Base-by-base conservation (phyloP, 139 green algal species). In the Chlorella sp. region DNA sequence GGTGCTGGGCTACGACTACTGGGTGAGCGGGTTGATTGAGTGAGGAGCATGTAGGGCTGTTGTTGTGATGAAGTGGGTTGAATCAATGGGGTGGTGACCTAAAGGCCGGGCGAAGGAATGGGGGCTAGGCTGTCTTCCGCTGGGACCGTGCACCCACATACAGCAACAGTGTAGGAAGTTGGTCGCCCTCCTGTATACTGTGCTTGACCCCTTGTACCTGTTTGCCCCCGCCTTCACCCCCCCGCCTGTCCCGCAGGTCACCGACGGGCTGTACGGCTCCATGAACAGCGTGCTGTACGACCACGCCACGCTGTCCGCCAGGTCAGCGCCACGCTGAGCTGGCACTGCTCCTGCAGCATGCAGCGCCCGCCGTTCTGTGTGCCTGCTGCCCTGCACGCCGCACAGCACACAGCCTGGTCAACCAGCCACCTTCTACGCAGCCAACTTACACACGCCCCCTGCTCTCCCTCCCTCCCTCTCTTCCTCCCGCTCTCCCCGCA, bases 231-330 rank as follows among this genome's bases (percentile, higher is more conserved):
- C 34, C 16, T 57, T n/a, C n/a, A n/a, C n/a, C n/a, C n/a, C n/a
- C n/a, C n/a, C n/a, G n/a, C n/a, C n/a, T n/a, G n/a, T n/a, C 88
- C 98, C 98, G 93, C 99, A 94, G 93, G 93, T 98, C 86, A 98
- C 95, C 15, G 98, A 99, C 85, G 98, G 98, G 36, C 92, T 99
- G 71, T 99, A 99, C 88, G 98, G 98, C 88, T 97, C 92, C 69
- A 97, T 99, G 93, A 99, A 99, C 96, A 98, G 95, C 89, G 91
- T 99, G 78, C 86, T 99, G 76, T 97, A 97, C 87, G 96, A 98
- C 92, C 94, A 97, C 80, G 96, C 95, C 34, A 86, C 87, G 68
- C 83, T 90, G 30, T 16, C 71, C 28, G 36, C 28, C 84, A 88
- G 84, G 84, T 88, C 12, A 37, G 61, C 36, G 11, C 1, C 39